phyloP scores from a whole-genome alignment of 2,329 filamentous ascomycete species.

The Ascochyta fabae region DNA sequence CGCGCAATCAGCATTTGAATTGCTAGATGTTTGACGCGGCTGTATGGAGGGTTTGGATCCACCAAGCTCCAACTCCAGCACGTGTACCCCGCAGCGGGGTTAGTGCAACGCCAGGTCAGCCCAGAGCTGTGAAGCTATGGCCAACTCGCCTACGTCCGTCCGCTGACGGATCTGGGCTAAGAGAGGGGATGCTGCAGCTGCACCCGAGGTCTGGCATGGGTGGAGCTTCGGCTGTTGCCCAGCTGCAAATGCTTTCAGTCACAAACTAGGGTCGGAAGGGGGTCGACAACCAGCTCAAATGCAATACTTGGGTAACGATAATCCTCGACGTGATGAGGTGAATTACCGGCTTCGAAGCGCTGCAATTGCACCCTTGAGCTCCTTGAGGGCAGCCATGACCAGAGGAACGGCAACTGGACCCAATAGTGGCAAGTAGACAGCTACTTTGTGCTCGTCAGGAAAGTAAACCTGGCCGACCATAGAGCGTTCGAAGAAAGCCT shows the following conservation, averaged over 20 bases:
- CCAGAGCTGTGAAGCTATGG: conserved; percentile 10
- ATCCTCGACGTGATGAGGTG: background rate
- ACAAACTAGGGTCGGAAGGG: background rate
- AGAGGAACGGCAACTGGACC: conserved; percentile 91
- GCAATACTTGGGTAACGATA: background rate
- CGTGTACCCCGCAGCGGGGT: conserved; percentile 12
- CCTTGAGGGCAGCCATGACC: conserved; percentile 81
- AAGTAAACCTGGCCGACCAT: conserved; percentile 99
- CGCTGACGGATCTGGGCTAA: background rate
- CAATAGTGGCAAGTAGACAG: conserved; percentile 89
- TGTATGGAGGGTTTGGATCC: background rate
- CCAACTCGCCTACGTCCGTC: background rate
- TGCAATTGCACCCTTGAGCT: conserved; percentile 51
- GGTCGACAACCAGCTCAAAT: background rate
- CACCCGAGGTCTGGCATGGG: conserved; percentile 7
- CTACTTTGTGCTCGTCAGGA: conserved; percentile 96
- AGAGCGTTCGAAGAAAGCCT: conserved; percentile 96
- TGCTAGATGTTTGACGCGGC: background rate
- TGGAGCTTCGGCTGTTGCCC: background rate
- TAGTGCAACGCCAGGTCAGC: background rate
- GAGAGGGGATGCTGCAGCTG: conserved; percentile 1
- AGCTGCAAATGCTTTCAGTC: background rate
- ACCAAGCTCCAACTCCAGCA: background rate
- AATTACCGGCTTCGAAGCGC: conserved; percentile 4
- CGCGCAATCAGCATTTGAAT: background rate